These are phyloP conservation scores for Talaromyces proteolyticus DNA, from an alignment of 495 filamentous ascomycete species.

Conservation along the genomic window DNA sequence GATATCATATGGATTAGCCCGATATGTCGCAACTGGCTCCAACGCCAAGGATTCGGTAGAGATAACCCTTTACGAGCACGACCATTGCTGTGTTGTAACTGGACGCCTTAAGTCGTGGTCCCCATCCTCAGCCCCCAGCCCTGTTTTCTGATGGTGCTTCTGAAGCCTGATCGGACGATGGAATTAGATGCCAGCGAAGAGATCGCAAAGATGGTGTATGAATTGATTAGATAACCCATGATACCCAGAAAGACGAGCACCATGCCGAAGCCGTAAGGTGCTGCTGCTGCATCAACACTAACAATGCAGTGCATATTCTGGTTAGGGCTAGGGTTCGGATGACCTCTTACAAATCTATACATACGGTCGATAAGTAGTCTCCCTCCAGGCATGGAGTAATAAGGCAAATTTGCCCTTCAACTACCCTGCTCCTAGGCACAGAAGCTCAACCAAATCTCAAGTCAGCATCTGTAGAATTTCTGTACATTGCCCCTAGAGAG, in stretches of 20 bases:
- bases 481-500: too few species aligned
- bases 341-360: too few species aligned
- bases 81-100: neutral
- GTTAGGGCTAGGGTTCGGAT: too few species aligned
- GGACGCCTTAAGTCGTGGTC: neutral
- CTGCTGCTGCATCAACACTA: constrained; percentile 51
- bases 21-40: constrained; percentile 11
- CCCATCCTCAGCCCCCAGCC: neutral
- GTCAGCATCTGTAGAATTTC: too few species aligned
- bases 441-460: too few species aligned
- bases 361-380: constrained; percentile 37
- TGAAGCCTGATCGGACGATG: constrained; percentile 38
- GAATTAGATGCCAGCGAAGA: constrained; percentile 62
- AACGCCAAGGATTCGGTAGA: constrained; percentile 7
- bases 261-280: constrained; percentile 64
- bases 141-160: neutral
- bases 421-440: too few species aligned
- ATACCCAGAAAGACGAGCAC: constrained; percentile 62
- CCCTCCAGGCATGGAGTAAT: constrained; percentile 54
- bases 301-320: constrained; percentile 60
- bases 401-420: too few species aligned
- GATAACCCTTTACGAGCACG: neutral
- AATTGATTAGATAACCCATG: constrained; percentile 67
- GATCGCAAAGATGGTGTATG: constrained; percentile 63
- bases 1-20: constrained; percentile 22